Evolutionary conservation across 305 asterid genomes (phyloP).

Genomic region (Fraxinus greggii): DNA sequence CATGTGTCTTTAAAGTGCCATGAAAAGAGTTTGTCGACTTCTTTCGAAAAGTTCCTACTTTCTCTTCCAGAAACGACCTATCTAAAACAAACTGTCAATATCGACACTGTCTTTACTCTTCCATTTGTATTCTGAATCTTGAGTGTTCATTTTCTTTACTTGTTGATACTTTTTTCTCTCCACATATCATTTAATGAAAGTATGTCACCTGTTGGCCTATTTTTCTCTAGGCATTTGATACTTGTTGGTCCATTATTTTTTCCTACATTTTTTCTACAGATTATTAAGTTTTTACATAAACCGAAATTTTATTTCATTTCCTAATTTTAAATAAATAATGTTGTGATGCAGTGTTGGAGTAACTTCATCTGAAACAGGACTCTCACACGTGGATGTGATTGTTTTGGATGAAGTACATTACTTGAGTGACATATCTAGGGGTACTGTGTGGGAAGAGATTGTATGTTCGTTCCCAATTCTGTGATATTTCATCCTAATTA

Average conservation of each 20-base stretch:
- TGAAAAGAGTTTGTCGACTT: not conserved
- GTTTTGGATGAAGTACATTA: slow-evolving; percentile 99
- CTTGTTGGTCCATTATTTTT: not conserved
- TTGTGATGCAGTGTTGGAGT: slow-evolving; percentile 72
- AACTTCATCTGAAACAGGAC: slow-evolving; percentile 77
- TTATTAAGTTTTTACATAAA: slow-evolving; percentile 4
- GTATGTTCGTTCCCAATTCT: slow-evolving; percentile 53
- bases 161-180: not conserved
- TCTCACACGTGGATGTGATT: slow-evolving; percentile 91
- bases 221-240: not conserved
- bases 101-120: not conserved
- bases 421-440: slow-evolving; percentile 94
- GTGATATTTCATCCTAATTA: slow-evolving; percentile 23
- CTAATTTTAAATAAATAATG: slow-evolving; percentile 14
- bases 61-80: not conserved
- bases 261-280: slow-evolving; percentile 7
- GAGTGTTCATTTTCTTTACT: not conserved
- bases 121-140: not conserved
- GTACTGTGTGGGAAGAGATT: slow-evolving; percentile 99
- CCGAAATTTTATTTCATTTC: not conserved
- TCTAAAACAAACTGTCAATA: not conserved
- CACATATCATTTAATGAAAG: not conserved
- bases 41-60: not conserved
- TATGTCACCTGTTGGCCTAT: not conserved
- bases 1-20: not conserved